Evolutionary conservation across 2,329 filamentous ascomycete genomes (phyloP).

Genomic region (Truncatella angustata): DNA sequence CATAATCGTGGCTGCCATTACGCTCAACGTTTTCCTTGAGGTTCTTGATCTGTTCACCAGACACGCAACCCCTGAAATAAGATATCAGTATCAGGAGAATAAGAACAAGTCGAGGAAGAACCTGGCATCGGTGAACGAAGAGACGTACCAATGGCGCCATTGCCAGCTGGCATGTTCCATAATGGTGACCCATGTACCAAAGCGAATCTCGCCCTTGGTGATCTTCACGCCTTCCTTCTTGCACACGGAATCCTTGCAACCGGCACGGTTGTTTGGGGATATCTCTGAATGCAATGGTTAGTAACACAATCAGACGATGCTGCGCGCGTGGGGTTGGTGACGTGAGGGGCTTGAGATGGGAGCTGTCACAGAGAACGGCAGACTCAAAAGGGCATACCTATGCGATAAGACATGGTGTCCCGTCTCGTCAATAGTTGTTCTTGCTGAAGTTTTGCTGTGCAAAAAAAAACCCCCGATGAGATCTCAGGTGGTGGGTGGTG

Average conservation of each 20-base stretch:
- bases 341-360: not conserved
- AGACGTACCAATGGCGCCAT: conserved; percentile 82
- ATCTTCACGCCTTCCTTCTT: conserved; percentile 71
- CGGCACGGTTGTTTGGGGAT: conserved; percentile 68
- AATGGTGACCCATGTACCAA: conserved; percentile 70
- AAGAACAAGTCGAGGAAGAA: conserved; percentile 9
- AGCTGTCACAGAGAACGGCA: not conserved
- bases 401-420: conserved; percentile 8
- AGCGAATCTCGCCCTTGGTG: conserved; percentile 72
- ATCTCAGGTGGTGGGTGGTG: no score
- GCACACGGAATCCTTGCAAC: conserved; percentile 72
- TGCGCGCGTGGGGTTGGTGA: conserved; percentile 15
- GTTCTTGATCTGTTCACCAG: conserved; percentile 68
- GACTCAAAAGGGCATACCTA: not conserved
- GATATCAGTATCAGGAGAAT: not conserved
- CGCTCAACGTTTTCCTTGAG: conserved; percentile 55
- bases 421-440: not conserved
- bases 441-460: not conserved
- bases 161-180: conserved; percentile 61
- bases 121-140: not conserved
- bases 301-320: not conserved
- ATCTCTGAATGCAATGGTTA: conserved; percentile 56
- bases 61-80: conserved; percentile 78
- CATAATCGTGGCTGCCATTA: conserved; percentile 54
- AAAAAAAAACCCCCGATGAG: no score